Evolutionary conservation across 108 stramenopile species (phyloP).

Genomic region (Cyclostephanos tholiformis): DNA sequence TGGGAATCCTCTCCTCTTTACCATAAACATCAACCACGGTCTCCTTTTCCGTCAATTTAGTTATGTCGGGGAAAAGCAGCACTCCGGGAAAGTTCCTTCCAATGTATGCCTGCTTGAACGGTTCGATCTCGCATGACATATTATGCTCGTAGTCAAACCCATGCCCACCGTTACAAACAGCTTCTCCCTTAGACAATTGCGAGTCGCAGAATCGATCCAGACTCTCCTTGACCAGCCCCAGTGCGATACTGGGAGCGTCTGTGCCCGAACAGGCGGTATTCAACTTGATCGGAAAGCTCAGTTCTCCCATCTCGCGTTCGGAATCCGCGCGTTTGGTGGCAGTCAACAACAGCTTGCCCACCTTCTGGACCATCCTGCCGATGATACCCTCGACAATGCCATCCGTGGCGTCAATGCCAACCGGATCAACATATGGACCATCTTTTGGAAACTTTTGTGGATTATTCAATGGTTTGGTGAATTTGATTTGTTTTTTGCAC

Average conservation of each 20-base stretch:
- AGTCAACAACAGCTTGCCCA: constrained; percentile 50
- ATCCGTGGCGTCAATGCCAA: constrained; percentile 69
- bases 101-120: constrained; percentile 80
- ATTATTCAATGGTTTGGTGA: constrained; percentile 20
- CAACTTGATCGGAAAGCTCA: constrained; percentile 44
- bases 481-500: constrained; percentile 10
- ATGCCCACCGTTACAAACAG: background rate
- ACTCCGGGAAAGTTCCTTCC: constrained; percentile 61
- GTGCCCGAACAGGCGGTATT: constrained; percentile 74
- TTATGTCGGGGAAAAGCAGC: constrained; percentile 67
- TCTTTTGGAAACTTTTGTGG: constrained; percentile 20
- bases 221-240: constrained; percentile 58
- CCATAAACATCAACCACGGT: constrained; percentile 68
- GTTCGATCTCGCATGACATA: constrained; percentile 74
- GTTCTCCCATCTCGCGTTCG: constrained; percentile 20
- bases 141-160: constrained; percentile 50
- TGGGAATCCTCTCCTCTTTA: constrained; percentile 46
- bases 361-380: constrained; percentile 57
- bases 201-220: constrained; percentile 31
- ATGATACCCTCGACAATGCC: constrained; percentile 63
- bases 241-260: constrained; percentile 72
- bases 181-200: background rate
- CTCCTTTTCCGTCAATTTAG: constrained; percentile 59
- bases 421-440: constrained; percentile 61
- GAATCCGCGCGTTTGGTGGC: constrained; percentile 15